Evolutionary conservation across 139 green algal species (phyloP).

Genomic region (Mesostigma viride): DNA sequence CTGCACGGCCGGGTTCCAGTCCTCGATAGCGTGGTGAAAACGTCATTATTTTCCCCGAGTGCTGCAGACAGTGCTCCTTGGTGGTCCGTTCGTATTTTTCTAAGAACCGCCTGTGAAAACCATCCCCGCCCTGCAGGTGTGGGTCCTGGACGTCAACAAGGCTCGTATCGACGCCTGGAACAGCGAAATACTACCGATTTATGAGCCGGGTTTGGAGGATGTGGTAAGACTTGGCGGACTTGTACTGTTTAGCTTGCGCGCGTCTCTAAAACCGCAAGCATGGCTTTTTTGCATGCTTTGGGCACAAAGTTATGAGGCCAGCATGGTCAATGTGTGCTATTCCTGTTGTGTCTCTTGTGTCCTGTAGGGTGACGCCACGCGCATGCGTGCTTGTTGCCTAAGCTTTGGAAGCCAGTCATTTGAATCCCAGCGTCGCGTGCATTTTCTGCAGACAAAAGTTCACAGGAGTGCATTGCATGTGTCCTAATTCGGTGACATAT

Average conservation of each 20-base stretch:
- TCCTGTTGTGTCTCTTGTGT: no score
- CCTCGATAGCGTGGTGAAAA: neutral
- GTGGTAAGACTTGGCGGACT: constrained; percentile 41
- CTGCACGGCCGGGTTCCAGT: neutral
- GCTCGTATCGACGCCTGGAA: constrained; percentile 86
- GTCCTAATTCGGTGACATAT: no score
- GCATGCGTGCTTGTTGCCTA: no score
- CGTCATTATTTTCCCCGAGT: neutral
- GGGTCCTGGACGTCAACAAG: constrained; percentile 86
- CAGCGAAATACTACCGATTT: constrained; percentile 92
- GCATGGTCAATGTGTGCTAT: no score
- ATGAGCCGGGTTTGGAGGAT: constrained; percentile 90
- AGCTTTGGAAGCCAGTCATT: no score
- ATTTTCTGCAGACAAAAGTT: no score
- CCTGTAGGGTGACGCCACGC: no score
- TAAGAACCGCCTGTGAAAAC: neutral
- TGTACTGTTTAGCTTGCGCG: neutral
- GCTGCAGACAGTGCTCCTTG: neutral
- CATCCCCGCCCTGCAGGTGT: constrained; percentile 46
- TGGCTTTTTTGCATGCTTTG: no score
- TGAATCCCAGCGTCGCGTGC: no score
- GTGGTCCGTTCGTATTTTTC: neutral
- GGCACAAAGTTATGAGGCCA: no score
- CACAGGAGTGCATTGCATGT: no score
- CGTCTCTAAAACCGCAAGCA: no score